phyloP scores from a whole-genome alignment of 768 basidiomycete species.

The Dioszegia crocea region DNA sequence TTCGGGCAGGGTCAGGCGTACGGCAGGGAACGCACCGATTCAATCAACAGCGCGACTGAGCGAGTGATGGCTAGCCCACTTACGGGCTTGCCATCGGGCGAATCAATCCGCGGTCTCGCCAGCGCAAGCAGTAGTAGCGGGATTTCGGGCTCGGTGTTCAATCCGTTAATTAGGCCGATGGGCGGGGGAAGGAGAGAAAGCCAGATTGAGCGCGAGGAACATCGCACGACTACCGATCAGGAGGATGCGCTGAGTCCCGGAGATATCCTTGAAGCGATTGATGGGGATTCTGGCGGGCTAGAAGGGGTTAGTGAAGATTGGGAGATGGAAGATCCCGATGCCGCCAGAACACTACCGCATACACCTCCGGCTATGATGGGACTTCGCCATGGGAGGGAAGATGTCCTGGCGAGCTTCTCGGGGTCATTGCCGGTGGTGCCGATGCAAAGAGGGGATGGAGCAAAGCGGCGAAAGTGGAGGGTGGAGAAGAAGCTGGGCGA shows the following conservation, averaged over 20 bases:
- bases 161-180: too few relatives aligned
- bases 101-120: neutral
- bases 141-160: too few relatives aligned
- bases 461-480: constrained; percentile 20
- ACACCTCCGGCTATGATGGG: neutral
- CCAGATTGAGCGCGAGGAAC: constrained; percentile 3
- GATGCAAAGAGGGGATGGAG: neutral
- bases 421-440: neutral
- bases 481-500: constrained; percentile 42
- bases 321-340: neutral
- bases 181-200: neutral
- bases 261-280: neutral
- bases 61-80: constrained; percentile 1
- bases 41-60: neutral
- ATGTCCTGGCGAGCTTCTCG: constrained; percentile 2
- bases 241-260: neutral
- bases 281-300: neutral
- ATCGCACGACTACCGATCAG: neutral
- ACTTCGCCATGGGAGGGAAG: neutral
- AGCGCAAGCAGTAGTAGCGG: neutral
- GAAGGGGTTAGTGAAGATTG: neutral
- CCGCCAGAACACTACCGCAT: neutral
- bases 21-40: constrained; percentile 1
- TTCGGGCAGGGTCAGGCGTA: neutral
- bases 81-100: neutral